Evolutionary conservation across 2,329 filamentous ascomycete genomes (phyloP).

Genomic region (Coniella vitis): DNA sequence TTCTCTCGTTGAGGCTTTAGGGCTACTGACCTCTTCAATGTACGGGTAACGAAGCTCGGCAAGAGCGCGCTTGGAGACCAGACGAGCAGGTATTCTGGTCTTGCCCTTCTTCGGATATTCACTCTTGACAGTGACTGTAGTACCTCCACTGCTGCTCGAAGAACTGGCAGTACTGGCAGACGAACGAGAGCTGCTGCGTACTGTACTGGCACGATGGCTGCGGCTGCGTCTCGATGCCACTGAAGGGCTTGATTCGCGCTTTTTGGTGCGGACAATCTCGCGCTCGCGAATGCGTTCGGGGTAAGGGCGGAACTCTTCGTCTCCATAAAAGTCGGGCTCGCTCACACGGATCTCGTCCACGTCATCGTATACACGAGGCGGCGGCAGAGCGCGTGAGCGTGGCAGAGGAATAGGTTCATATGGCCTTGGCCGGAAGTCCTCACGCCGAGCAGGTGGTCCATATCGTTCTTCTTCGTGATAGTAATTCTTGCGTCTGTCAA

Average conservation of each 20-base stretch:
- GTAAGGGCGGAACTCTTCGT: constrained; percentile 63
- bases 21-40: constrained; percentile 65
- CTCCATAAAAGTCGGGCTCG: constrained; percentile 62
- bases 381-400: constrained; percentile 52
- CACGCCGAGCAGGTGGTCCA: constrained; percentile 47
- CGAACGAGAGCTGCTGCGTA: constrained; percentile 34
- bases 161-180: constrained; percentile 37
- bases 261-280: constrained; percentile 46
- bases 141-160: constrained; percentile 41
- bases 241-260: constrained; percentile 35
- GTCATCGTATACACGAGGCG: constrained; percentile 51
- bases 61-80: constrained; percentile 75
- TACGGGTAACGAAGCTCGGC: constrained; percentile 82
- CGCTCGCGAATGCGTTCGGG: constrained; percentile 55
- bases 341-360: constrained; percentile 61
- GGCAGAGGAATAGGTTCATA: constrained; percentile 64
- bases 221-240: constrained; percentile 34
- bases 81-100: constrained; percentile 74
- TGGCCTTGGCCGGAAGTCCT: constrained; percentile 39
- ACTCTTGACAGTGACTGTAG: constrained; percentile 41
- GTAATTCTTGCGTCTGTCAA: constrained; percentile 60
- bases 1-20: too few species aligned
- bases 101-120: constrained; percentile 79
- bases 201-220: constrained; percentile 27
- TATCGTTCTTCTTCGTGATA: constrained; percentile 54